Percentiles rank a stretch among this genome's conserved stretches.
phyloP scores from a whole-genome alignment of 2,329 filamentous ascomycete genomes.

The Diaporthe destruens region DNA sequence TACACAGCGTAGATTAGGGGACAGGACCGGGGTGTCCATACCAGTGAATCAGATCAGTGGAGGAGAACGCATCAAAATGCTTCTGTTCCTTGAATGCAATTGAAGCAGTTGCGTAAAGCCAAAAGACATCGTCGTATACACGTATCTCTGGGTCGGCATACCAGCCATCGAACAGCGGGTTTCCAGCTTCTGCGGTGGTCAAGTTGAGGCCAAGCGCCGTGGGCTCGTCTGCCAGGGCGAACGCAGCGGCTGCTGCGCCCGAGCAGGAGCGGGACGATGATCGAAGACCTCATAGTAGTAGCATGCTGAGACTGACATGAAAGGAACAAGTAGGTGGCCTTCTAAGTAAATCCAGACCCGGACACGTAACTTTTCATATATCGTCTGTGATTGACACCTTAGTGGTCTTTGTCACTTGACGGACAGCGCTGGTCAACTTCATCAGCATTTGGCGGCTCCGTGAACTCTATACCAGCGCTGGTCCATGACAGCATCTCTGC shows the following conservation, averaged over 20 bases:
- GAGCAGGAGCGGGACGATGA: neutral
- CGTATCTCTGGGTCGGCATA: constrained; percentile 64
- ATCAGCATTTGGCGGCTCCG: neutral
- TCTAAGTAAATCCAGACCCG: neutral
- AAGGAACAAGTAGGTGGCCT: neutral
- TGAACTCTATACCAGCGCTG: neutral
- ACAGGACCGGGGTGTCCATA: constrained; percentile 52
- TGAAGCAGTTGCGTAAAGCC: constrained; percentile 62
- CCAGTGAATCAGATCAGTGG: constrained; percentile 60
- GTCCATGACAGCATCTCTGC: neutral
- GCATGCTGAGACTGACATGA: no score
- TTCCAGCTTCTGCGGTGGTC: constrained; percentile 12
- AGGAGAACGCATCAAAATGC: constrained; percentile 64
- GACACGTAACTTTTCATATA: neutral
- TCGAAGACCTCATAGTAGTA: neutral
- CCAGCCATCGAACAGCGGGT: constrained; percentile 29
- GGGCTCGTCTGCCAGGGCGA: neutral
- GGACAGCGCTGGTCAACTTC: neutral
- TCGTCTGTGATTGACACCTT: neutral
- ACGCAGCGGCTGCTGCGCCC: neutral
- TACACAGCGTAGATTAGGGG: no score
- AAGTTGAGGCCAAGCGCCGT: constrained; percentile 1
- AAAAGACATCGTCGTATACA: constrained; percentile 59
- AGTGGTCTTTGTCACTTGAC: neutral
- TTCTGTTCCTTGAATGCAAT: constrained; percentile 59